phyloP scores from a whole-genome alignment of 1,284 basidiomycete species.

The Apiotrichum porosum region DNA sequence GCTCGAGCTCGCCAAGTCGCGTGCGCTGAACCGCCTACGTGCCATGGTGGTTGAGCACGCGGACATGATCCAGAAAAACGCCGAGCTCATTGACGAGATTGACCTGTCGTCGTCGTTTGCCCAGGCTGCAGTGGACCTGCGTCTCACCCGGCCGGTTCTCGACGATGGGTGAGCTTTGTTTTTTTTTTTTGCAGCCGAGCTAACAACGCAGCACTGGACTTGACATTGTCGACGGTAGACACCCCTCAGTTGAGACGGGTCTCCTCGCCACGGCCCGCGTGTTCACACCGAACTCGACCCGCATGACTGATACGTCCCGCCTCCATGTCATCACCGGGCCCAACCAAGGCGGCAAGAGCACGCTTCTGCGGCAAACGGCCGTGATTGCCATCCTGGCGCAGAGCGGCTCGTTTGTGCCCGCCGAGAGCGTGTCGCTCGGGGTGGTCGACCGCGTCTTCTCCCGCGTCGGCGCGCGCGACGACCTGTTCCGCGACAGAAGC shows the following conservation, averaged over 20 bases:
- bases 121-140: constrained; percentile 71
- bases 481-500: constrained; percentile 84
- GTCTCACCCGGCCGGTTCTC: constrained; percentile 68
- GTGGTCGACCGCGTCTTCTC: constrained; percentile 89
- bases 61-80: constrained; percentile 63
- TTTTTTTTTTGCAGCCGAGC: background rate
- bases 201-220: constrained; percentile 57
- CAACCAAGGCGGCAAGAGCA: constrained; percentile 93
- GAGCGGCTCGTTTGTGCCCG: constrained; percentile 87
- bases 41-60: constrained; percentile 62
- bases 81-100: constrained; percentile 77
- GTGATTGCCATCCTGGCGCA: constrained; percentile 88
- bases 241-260: constrained; percentile 88
- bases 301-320: constrained; percentile 58
- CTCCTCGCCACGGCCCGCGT: constrained; percentile 66
- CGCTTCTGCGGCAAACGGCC: constrained; percentile 84
- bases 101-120: constrained; percentile 82
- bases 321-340: constrained; percentile 85
- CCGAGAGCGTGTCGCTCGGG: constrained; percentile 69
- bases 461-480: constrained; percentile 92
- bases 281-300: constrained; percentile 78
- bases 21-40: constrained; percentile 65
- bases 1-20: constrained; percentile 60
- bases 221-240: constrained; percentile 71
- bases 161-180: constrained; percentile 59